These are phyloP conservation scores for Pueraria montana DNA, from an alignment of 306 rosid species.

Conservation along the genomic window DNA sequence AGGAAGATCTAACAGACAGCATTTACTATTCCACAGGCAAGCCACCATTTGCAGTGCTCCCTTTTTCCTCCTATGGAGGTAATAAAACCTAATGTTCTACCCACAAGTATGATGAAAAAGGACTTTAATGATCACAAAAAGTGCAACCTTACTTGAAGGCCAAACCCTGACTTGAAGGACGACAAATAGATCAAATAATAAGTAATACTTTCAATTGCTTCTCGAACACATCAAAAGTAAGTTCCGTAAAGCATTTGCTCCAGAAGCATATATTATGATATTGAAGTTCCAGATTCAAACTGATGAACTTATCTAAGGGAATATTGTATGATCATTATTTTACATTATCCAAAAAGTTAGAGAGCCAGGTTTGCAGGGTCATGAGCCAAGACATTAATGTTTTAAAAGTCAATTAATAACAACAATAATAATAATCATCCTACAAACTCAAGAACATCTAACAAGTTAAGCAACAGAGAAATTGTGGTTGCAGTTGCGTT, in stretches of 20 bases:
- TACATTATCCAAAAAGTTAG: slow-evolving; percentile 7
- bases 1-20: slow-evolving; percentile 2
- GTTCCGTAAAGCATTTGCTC: neutral
- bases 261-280: neutral
- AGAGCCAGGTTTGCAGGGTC: neutral
- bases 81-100: slow-evolving; percentile 22
- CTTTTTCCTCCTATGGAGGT: neutral
- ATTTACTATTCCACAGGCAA: neutral
- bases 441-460: slow-evolving; percentile 20
- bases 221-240: neutral
- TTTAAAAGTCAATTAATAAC: neutral
- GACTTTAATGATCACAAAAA: neutral
- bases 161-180: neutral
- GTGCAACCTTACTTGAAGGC: slow-evolving; percentile 20
- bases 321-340: neutral
- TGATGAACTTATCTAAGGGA: neutral
- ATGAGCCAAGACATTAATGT: neutral
- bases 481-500: neutral
- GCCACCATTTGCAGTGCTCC: neutral
- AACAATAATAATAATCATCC: neutral
- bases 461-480: neutral
- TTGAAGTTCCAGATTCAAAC: neutral
- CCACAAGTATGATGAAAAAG: neutral
- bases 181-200: neutral
- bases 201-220: slow-evolving; percentile 1